These are phyloP conservation scores for Mycena galericulata DNA, from an alignment of 768 basidiomycete species.

Conservation along the genomic window DNA sequence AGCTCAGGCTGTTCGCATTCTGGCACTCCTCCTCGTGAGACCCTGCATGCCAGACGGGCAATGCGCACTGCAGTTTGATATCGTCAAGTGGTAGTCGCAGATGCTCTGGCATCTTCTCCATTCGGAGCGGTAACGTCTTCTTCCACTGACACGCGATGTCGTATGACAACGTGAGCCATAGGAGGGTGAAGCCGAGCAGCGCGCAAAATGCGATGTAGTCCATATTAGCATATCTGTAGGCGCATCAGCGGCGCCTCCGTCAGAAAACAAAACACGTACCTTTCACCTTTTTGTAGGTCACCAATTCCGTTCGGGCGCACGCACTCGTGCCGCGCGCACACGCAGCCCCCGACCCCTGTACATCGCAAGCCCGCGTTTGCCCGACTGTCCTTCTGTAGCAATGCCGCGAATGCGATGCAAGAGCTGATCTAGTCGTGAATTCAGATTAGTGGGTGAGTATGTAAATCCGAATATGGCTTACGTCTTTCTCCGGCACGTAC, in stretches of 20 bases:
- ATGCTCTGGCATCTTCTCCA: background rate
- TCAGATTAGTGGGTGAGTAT: background rate
- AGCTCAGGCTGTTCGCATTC: slow-evolving; percentile 20
- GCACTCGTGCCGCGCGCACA: too few species aligned
- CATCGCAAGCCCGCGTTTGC: too few species aligned
- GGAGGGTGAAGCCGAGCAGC: background rate
- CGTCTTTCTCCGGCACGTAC: slow-evolving; percentile 9
- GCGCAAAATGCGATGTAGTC: slow-evolving; percentile 36
- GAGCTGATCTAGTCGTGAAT: too few species aligned
- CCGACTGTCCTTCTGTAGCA: too few species aligned
- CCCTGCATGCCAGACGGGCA: slow-evolving; percentile 31
- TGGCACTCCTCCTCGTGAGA: slow-evolving; percentile 31
- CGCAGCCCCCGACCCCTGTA: too few species aligned
- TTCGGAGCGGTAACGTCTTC: slow-evolving; percentile 1
- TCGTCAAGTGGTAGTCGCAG: background rate
- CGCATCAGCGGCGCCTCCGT: too few species aligned
- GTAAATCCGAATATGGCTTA: background rate
- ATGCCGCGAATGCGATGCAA: too few species aligned
- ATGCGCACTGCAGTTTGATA: background rate
- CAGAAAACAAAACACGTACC: slow-evolving; percentile 9
- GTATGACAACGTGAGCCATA: slow-evolving; percentile 8
- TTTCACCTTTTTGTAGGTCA: slow-evolving; percentile 29
- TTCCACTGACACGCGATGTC: slow-evolving; percentile 28
- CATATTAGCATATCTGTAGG: slow-evolving; percentile 41
- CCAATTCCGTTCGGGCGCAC: slow-evolving; percentile 19